phyloP scores from a whole-genome alignment of 176 grass and related monocot species.

The Leersia perrieri region DNA sequence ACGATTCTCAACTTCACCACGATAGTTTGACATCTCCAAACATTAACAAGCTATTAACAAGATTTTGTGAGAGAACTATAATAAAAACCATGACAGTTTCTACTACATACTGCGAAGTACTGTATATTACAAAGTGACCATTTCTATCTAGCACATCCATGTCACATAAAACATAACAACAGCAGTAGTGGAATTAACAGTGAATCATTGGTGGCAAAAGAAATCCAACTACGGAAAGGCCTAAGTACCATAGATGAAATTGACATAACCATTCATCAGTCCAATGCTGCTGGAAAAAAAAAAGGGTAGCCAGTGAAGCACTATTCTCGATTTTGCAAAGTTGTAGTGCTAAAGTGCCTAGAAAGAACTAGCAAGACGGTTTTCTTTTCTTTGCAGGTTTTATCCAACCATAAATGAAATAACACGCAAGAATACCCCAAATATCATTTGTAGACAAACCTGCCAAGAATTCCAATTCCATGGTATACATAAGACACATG shows the following conservation, averaged over 20 bases:
- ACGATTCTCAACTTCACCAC: background rate
- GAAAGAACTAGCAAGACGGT: background rate
- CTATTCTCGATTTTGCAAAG: background rate
- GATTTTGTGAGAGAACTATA: background rate
- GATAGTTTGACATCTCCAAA: background rate
- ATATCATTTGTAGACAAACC: background rate
- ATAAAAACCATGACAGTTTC: background rate
- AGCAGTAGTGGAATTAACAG: background rate
- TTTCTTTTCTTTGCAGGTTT: background rate
- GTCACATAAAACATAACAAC: background rate
- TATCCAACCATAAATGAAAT: conserved; percentile 19
- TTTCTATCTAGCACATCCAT: background rate
- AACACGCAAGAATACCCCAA: background rate
- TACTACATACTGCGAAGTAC: background rate
- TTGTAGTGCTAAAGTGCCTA: background rate
- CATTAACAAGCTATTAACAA: too few relatives aligned
- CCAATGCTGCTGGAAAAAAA: background rate
- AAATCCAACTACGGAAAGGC: background rate
- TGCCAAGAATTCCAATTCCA: conserved; percentile 20
- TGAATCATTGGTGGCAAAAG: background rate
- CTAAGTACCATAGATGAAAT: background rate
- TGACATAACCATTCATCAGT: background rate
- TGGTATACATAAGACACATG: background rate
- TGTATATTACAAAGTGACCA: background rate
- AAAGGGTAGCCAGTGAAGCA: background rate